Base-by-base conservation (phyloP, 805 yeast genomes). In the Pichia nanzhaoensis region DNA sequence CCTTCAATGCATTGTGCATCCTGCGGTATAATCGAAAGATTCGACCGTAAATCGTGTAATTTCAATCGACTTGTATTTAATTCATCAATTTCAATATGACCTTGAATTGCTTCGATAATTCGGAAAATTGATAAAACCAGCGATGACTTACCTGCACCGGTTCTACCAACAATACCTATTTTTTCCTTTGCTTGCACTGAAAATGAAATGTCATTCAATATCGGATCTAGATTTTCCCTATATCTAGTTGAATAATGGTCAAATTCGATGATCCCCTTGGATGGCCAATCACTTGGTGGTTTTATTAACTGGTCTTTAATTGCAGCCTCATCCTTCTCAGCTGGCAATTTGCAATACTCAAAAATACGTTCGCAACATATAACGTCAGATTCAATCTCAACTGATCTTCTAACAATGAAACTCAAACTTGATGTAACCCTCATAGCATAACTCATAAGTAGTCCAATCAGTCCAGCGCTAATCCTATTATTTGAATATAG, bases 351-450 rank as follows among this genome's bases (percentile, higher is more conserved):
- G 32, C 95, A 77, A 63, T 90, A 91, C 63, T 91, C 99, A 65
- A 86, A 73, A 44, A 91, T 81, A 67, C 99, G 81, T 69, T 91
- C 99, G 37, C 95, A 96, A 17, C 95, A 85, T 33, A 82, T 84
- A 45, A 78, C 69, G 53, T 73, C 78, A 6, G 80, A 69, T 57
- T 82, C 87, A 37, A 80, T 75, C 53, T 78, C 82, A 22, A 80
- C 85, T 5, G 80, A 67, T 60, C 71, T 68, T 55, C 84, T 68
- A 7, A 82, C 84, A 46, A 80, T 71, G 63, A 72, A 69, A 54
- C 69, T 73, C 54, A 82, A 67, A 4, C 77, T 65, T 16, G 66
- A 62, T 0, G 84, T 78, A 7, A 80, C 73, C 48, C 73, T 73
- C 42, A 82, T 59, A 0, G 85, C 78, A 58, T 79, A 82, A 47